These are phyloP conservation scores for Fusarium sp. DNA, from an alignment of 2,329 filamentous ascomycete species.

Conservation along the genomic window DNA sequence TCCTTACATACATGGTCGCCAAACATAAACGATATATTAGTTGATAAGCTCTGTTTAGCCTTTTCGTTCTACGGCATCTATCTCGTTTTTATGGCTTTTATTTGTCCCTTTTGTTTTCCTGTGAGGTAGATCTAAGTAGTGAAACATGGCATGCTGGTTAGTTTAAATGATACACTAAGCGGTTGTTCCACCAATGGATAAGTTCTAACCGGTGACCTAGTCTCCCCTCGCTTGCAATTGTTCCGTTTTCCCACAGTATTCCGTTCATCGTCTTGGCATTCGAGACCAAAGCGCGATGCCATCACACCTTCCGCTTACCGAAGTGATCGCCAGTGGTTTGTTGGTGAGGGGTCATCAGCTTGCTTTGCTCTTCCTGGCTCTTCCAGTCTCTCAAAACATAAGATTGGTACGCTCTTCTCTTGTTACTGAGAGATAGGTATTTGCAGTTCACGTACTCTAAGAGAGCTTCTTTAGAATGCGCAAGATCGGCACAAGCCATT, in stretches of 20 bases:
- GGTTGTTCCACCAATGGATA: conserved; percentile 5
- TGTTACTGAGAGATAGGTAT: not conserved
- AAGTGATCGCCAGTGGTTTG: not conserved
- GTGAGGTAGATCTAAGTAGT: not conserved
- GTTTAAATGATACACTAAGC: not conserved
- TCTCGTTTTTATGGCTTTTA: not conserved
- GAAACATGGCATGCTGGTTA: not conserved
- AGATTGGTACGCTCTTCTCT: too few relatives aligned
- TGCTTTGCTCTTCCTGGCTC: not conserved
- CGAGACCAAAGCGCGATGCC: not conserved
- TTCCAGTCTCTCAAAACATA: too few relatives aligned
- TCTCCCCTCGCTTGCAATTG: not conserved
- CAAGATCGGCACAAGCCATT: too few relatives aligned
- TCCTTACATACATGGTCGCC: too few relatives aligned
- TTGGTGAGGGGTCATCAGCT: not conserved
- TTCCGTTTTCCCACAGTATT: not conserved
- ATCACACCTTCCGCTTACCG: not conserved
- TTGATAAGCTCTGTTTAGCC: not conserved
- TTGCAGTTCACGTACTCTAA: not conserved
- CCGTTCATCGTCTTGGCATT: not conserved
- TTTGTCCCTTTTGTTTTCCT: not conserved
- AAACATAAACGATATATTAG: fast-evolving
- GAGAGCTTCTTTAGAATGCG: not conserved
- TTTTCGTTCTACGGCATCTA: fast-evolving
- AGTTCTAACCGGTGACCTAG: not conserved